These are phyloP conservation scores for Striga asiatica DNA, from an alignment of 257 asterid species.

Conservation along the genomic window DNA sequence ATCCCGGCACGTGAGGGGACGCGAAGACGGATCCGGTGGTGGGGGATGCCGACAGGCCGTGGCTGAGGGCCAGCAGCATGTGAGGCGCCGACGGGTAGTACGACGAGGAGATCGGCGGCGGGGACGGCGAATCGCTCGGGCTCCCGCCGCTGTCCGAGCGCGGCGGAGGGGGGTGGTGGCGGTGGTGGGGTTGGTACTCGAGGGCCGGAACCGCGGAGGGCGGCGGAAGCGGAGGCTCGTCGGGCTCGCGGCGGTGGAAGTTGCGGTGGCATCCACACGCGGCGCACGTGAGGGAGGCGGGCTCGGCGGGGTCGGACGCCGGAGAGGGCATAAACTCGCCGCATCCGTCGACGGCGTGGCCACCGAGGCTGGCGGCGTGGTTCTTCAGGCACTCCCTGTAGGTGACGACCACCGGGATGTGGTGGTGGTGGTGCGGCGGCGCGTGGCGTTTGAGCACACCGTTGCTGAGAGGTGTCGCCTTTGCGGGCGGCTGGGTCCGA, in stretches of 20 bases:
- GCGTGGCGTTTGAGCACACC: conserved; percentile 83
- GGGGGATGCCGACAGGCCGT: conserved; percentile 42
- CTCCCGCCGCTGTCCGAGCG: conserved; percentile 32
- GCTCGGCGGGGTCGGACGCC: conserved; percentile 46
- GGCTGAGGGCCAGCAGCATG: conserved; percentile 67
- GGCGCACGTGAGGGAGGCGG: conserved; percentile 89
- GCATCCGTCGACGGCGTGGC: conserved; percentile 94
- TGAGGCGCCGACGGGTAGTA: conserved; percentile 93
- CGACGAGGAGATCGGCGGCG: conserved; percentile 92
- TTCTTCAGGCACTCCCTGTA: conserved; percentile 89
- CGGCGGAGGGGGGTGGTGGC: conserved; percentile 73
- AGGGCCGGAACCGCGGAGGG: conserved; percentile 40
- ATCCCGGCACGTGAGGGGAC: conserved; percentile 9
- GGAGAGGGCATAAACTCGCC: conserved; percentile 95
- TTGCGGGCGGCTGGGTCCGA: conserved; percentile 58
- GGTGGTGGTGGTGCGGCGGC: conserved; percentile 39
- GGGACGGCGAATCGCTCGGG: conserved; percentile 75
- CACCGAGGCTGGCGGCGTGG: conserved; percentile 83
- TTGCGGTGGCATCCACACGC: conserved; percentile 98
- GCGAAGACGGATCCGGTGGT: conserved; percentile 20
- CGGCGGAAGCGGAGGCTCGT: conserved; percentile 29
- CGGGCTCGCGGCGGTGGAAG: conserved; percentile 95
- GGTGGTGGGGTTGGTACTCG: conserved; percentile 86
- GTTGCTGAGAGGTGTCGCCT: conserved; percentile 44
- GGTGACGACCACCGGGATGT: conserved; percentile 47